Percentiles rank a stretch among this genome's conserved stretches.
Conservation (phyloP, 1,284 basidiomycete genomes). For the Cryptococcus hybrid region DNA sequence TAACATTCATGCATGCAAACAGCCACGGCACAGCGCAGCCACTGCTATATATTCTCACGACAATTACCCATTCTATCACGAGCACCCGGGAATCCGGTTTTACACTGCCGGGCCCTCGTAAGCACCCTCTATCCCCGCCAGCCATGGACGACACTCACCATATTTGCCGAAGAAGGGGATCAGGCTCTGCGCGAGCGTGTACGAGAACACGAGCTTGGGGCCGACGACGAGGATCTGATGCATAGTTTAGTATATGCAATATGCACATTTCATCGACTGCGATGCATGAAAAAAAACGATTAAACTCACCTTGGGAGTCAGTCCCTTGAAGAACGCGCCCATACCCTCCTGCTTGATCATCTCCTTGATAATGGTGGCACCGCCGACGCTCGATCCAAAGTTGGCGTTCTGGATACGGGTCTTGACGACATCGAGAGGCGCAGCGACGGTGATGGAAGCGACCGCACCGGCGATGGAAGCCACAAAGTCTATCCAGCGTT, state of each 20-base stretch:
- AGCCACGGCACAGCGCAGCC: too few species aligned
- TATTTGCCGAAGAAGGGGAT: slow-evolving; percentile 93
- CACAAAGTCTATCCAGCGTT: slow-evolving; percentile 62
- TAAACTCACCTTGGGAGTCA: slow-evolving; percentile 89
- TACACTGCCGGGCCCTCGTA: too few species aligned
- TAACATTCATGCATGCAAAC: too few species aligned
- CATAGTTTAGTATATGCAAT: too few species aligned
- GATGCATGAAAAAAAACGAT: too few species aligned
- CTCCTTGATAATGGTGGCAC: slow-evolving; percentile 82
- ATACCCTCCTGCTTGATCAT: slow-evolving; percentile 83
- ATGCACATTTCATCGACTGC: too few species aligned
- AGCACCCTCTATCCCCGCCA: too few species aligned
- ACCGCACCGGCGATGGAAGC: slow-evolving; percentile 93
- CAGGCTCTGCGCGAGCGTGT: slow-evolving; percentile 92
- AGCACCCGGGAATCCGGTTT: too few species aligned
- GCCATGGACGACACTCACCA: too few species aligned
- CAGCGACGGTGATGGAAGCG: slow-evolving; percentile 92
- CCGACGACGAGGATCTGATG: slow-evolving; percentile 88
- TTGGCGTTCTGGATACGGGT: slow-evolving; percentile 98
- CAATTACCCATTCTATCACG: too few species aligned
- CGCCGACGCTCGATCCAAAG: slow-evolving; percentile 84
- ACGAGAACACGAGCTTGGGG: slow-evolving; percentile 97
- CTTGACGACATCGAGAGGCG: slow-evolving; percentile 94
- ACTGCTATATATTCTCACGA: too few species aligned
- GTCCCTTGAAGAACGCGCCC: slow-evolving; percentile 91